Conservation (phyloP, 495 filamentous ascomycete species). For the Lophiostoma macrostomum region DNA sequence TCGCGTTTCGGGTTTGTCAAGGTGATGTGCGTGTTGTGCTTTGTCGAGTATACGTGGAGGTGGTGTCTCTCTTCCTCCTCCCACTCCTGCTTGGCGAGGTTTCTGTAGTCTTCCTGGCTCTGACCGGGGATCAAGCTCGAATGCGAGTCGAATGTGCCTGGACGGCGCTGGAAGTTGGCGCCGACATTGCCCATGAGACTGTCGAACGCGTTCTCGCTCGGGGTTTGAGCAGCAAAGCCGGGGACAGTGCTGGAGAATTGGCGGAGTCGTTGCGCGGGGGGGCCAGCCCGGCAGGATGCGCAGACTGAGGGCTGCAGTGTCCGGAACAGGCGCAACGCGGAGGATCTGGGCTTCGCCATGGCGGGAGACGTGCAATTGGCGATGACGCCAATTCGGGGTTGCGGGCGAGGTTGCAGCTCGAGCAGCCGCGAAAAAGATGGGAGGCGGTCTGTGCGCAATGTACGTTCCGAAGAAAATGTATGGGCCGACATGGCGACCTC, state of each 20-base stretch:
- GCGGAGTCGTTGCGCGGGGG: slow-evolving; percentile 8
- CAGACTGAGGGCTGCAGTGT: slow-evolving; percentile 24
- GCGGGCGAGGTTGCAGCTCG: not conserved
- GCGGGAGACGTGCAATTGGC: slow-evolving; percentile 2
- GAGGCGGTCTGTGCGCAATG: slow-evolving; percentile 17
- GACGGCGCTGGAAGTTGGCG: not conserved
- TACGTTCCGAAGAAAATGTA: slow-evolving; percentile 12
- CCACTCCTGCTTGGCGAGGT: slow-evolving; percentile 7
- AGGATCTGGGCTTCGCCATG: slow-evolving; percentile 19
- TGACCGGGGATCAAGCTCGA: not conserved
- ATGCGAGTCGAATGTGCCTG: not conserved
- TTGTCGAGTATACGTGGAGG: slow-evolving; percentile 79
- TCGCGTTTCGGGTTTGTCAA: slow-evolving; percentile 76
- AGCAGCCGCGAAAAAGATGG: slow-evolving; percentile 5
- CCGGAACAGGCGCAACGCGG: slow-evolving; percentile 12
- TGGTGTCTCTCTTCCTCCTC: slow-evolving; percentile 59
- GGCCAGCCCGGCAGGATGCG: slow-evolving; percentile 17
- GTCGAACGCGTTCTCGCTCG: not conserved
- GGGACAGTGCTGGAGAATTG: slow-evolving; percentile 13
- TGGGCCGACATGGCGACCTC: not conserved
- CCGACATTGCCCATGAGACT: not conserved
- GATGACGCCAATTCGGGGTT: slow-evolving; percentile 1
- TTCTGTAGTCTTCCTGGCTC: not conserved
- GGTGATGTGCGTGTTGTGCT: slow-evolving; percentile 92
- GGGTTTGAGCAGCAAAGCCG: slow-evolving; percentile 1